Conservation (phyloP, 108 stramenopile species). For the Pseudonitzschia delicatissima region DNA sequence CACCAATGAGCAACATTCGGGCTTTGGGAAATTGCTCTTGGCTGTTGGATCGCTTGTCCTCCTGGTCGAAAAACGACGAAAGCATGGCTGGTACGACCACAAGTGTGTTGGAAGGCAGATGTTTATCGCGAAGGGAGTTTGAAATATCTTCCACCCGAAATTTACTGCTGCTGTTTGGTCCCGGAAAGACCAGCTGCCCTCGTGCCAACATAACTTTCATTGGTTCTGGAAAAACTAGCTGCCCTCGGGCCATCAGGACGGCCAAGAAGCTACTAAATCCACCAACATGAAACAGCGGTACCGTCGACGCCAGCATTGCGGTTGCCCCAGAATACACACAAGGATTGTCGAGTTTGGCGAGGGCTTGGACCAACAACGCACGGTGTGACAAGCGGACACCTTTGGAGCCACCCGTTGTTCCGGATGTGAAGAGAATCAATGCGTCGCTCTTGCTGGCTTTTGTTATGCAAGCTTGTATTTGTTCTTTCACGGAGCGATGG, state of each 20-base stretch:
- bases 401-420: slow-evolving; percentile 71
- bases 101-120: slow-evolving; percentile 61
- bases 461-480: neutral
- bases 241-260: slow-evolving; percentile 71
- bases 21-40: slow-evolving; percentile 43
- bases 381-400: slow-evolving; percentile 78
- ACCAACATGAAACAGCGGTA: slow-evolving; percentile 93
- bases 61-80: slow-evolving; percentile 43
- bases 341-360: slow-evolving; percentile 58
- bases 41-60: neutral
- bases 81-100: slow-evolving; percentile 95
- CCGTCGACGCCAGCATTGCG: slow-evolving; percentile 68
- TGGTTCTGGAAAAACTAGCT: slow-evolving; percentile 73
- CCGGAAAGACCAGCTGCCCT: neutral
- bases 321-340: slow-evolving; percentile 56
- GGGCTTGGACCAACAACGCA: slow-evolving; percentile 64
- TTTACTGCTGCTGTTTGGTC: neutral
- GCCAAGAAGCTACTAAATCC: slow-evolving; percentile 81
- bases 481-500: neutral
- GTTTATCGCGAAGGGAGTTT: neutral
- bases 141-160: slow-evolving; percentile 20
- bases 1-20: slow-evolving; percentile 80
- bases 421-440: slow-evolving; percentile 79
- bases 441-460: slow-evolving; percentile 39
- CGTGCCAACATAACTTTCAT: no score